Evolutionary conservation across 441 rosid genomes (phyloP).

Genomic region (Gossypium gossypioides): DNA sequence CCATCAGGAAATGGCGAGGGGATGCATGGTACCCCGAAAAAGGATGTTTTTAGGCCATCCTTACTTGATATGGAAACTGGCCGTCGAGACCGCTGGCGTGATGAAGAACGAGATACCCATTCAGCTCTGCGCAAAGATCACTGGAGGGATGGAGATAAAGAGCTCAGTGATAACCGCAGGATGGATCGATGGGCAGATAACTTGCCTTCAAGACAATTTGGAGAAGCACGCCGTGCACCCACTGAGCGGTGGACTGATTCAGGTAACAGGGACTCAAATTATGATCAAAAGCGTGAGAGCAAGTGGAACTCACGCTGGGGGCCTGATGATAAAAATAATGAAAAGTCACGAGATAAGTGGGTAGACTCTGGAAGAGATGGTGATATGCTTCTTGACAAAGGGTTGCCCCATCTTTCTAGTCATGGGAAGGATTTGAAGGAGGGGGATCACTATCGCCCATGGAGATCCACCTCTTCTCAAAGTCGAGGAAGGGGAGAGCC

Average conservation of each 20-base stretch:
- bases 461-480: slow-evolving; percentile 71
- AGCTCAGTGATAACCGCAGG: slow-evolving; percentile 52
- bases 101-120: slow-evolving; percentile 89
- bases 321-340: slow-evolving; percentile 65
- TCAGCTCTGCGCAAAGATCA: slow-evolving; percentile 60
- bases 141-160: slow-evolving; percentile 86
- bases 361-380: slow-evolving; percentile 63
- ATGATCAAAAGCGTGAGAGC: slow-evolving; percentile 89
- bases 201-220: slow-evolving; percentile 47
- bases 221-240: slow-evolving; percentile 64
- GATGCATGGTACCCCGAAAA: slow-evolving; percentile 51
- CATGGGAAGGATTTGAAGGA: slow-evolving; percentile 62
- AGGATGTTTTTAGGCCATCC: slow-evolving; percentile 81
- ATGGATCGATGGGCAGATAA: slow-evolving; percentile 75
- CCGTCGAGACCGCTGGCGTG: slow-evolving; percentile 89
- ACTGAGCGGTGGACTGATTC: slow-evolving; percentile 76
- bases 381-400: slow-evolving; percentile 53
- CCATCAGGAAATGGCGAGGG: slow-evolving; percentile 44
- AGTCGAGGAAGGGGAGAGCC: slow-evolving; percentile 72
- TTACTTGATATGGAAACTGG: slow-evolving; percentile 70
- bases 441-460: slow-evolving; percentile 63
- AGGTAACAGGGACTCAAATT: slow-evolving; percentile 52
- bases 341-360: slow-evolving; percentile 51
- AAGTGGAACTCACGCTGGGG: slow-evolving; percentile 99
- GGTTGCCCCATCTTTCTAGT: slow-evolving; percentile 37